These are phyloP conservation scores for Moesziomyces parantarcticus DNA, from an alignment of 1,284 basidiomycete species.

Conservation along the genomic window DNA sequence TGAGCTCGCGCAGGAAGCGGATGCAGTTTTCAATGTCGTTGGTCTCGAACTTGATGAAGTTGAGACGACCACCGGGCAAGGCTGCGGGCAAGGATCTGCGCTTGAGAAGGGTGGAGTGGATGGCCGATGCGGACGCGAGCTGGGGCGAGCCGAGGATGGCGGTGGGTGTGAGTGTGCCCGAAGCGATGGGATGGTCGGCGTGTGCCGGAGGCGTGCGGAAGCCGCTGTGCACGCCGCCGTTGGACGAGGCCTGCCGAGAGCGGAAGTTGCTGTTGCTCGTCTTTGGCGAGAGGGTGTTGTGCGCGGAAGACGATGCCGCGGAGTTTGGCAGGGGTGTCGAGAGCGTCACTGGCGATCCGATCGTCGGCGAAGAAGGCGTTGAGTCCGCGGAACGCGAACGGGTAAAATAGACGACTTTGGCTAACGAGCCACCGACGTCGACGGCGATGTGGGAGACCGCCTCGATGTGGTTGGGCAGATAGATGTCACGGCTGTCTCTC, in stretches of 20 bases:
- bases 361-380: conserved; percentile 16
- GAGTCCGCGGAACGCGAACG: conserved; percentile 62
- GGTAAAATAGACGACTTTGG: conserved; percentile 98
- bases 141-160: conserved; percentile 46
- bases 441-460: conserved; percentile 66
- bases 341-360: conserved; percentile 11
- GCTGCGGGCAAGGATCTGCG: conserved; percentile 60
- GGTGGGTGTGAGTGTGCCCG: conserved; percentile 58
- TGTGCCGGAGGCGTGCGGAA: conserved; percentile 50
- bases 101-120: conserved; percentile 56
- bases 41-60: conserved; percentile 98
- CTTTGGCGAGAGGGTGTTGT: conserved; percentile 30
- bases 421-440: conserved; percentile 87
- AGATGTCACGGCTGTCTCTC: conserved; percentile 64
- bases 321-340: conserved; percentile 9
- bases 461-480: conserved; percentile 66
- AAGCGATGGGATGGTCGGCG: conserved; percentile 38
- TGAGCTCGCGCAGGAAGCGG: conserved; percentile 86
- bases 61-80: conserved; percentile 86
- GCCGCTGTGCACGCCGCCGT: conserved; percentile 14
- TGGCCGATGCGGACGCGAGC: conserved; percentile 41
- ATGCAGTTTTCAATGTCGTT: conserved; percentile 84
- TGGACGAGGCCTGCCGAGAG: conserved; percentile 38
- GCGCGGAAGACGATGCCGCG: conserved; percentile 17
- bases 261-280: conserved; percentile 35